Evolutionary conservation across 768 basidiomycete genomes (phyloP).

Genomic region (Tulasnella sp.): DNA sequence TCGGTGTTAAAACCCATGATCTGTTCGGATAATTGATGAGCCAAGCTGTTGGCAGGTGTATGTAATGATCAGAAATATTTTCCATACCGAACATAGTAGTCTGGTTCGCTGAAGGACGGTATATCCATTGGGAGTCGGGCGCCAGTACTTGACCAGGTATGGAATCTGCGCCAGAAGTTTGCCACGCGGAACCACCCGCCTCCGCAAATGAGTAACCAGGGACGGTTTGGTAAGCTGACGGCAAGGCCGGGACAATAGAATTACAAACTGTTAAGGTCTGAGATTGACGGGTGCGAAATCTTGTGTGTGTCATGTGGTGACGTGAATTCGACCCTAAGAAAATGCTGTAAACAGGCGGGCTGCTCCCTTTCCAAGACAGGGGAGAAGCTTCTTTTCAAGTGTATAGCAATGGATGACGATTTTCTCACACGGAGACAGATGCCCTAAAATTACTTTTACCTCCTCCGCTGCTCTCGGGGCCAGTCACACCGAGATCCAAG

Average conservation of each 20-base stretch:
- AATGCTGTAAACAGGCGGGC: neutral
- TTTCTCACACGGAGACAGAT: neutral
- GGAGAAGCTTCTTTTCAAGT: neutral
- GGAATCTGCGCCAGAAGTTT: neutral
- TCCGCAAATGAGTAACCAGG: neutral
- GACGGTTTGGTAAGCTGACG: neutral
- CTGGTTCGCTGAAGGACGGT: neutral
- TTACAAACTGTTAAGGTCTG: neutral
- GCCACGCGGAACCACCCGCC: neutral
- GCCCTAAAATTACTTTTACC: neutral
- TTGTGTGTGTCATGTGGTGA: neutral
- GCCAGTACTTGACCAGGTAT: neutral
- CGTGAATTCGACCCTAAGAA: neutral
- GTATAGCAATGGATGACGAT: neutral
- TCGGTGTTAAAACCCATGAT: neutral
- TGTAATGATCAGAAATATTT: neutral
- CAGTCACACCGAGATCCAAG: neutral
- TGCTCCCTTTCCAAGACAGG: neutral
- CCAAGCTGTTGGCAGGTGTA: neutral
- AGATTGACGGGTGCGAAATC: neutral
- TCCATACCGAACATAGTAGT: neutral
- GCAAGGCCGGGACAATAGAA: neutral
- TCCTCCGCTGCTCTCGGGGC: neutral
- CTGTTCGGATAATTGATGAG: slow-evolving; percentile 4
- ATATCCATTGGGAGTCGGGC: neutral